Base-by-base conservation (phyloP, 2,329 filamentous ascomycete genomes). In the Penicillium occitanis region DNA sequence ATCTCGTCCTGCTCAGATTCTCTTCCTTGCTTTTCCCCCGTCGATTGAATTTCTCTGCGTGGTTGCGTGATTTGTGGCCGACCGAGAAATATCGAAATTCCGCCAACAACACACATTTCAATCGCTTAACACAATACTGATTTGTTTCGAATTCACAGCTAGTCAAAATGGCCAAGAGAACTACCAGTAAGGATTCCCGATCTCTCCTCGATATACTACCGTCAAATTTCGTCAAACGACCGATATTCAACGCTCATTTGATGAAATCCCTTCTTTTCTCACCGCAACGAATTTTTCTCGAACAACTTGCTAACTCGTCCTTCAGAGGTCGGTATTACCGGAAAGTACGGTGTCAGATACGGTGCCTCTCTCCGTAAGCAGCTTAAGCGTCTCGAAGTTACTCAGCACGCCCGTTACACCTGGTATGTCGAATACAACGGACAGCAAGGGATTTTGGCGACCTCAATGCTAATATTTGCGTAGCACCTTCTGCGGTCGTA, bases 341-440 rank as follows among this genome's bases (percentile, higher is more conserved):
- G 93, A 86, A 96, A 97, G 90, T 97, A 97, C 86, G 93, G 93
- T 88, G 93, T 91, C 81, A 94, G 92, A 88, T 96, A 96, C 85
- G 95, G 94, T 93, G 94, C 95, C 82, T 98, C 95, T 79, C 92
- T 98, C 85, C 92, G 93, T 86, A 98, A 98, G 89, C 93, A 93
- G 83, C 90, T 95, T 81, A 98, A 98, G 92, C 97, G 97, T 91
- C 97, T 97, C 91, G 95, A 98, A 90, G 91, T 98, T 83, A 91
- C 92, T 78, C 95, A 98, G 85, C 95, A 99, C 88, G 92, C 93
- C 86, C 91, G 91, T 83, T 98, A 97, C 83, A 89, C 90, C 80
- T 98, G 65, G 65, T 66, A 66, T 19, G 66, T 64, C 51, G 51
- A 28, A 59, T 42, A 42, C 14, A 60, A 33, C 57, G 33, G 13